Conservation (phyloP, 345 rosid genomes). For the Clausena lansium region DNA sequence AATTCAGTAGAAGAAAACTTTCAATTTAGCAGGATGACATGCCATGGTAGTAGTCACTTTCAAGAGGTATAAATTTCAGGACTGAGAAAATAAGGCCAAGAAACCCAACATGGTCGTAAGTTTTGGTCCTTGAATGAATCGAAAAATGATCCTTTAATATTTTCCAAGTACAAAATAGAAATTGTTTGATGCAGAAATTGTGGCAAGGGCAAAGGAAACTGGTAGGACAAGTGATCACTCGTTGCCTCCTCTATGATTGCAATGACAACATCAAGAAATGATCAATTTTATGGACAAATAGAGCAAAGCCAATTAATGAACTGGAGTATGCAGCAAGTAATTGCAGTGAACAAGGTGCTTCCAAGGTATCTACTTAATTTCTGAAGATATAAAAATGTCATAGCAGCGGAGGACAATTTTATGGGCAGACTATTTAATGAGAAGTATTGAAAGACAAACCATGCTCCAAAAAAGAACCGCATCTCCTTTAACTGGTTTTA, state of each 20-base stretch:
- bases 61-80: not conserved
- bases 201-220: too few relatives aligned
- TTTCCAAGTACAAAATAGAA: not conserved
- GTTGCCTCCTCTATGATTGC: not conserved
- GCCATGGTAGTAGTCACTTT: not conserved
- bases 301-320: not conserved
- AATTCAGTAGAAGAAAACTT: too few relatives aligned
- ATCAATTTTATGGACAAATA: not conserved
- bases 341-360: not conserved
- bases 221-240: not conserved
- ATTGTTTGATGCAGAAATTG: not conserved
- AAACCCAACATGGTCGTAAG: not conserved
- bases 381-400: not conserved
- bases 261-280: not conserved
- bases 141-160: not conserved
- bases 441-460: conserved; percentile 47
- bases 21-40: not conserved
- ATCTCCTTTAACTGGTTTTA: conserved; percentile 85
- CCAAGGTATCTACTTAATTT: not conserved
- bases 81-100: not conserved
- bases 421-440: not conserved
- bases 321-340: not conserved
- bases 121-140: not conserved
- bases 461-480: conserved; percentile 99
- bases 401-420: not conserved